Evolutionary conservation across 371 early-diverging fungal species (phyloP), one percentile per base, ranked within the genome.

Genomic region (Fennellomyces sp.): DNA sequence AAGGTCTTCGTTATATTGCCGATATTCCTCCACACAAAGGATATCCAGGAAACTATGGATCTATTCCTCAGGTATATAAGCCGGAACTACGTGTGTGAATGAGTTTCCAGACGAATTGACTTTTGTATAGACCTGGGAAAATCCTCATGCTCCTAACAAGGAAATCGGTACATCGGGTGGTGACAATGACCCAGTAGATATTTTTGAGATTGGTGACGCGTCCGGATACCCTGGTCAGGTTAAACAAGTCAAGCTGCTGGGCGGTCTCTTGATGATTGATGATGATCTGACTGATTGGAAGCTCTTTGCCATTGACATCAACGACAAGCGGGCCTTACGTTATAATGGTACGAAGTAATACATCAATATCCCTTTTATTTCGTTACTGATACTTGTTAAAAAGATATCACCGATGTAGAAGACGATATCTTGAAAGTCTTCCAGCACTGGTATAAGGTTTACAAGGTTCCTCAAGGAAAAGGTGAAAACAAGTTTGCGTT

Each of bases 21-120:
- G 99, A 99, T 85, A 90, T 97, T 73, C 99, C 98, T 88, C 99
- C 99, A 13, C 94, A 94, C 88, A 94, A 97, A 68, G 99, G 99
- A 36, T 99, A 99, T 84, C 93, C 95, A 70, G 99, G 99, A 97
- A 99, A 99, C 88, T 99, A 99, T 73, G 99, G 99, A 58, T 97
- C 98, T 31, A 82, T 99, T 60, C 99, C 99, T 33, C 93, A 92
- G 89, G 49, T 49, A 49, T 47, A n/a, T n/a, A n/a, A n/a, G n/a
- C n/a, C n/a, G n/a, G n/a, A n/a, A n/a, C n/a, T n/a, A n/a, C n/a
- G n/a, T n/a, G n/a, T n/a, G n/a, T n/a, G n/a, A n/a, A n/a, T n/a
- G n/a, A n/a, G n/a, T n/a, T n/a, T n/a, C n/a, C n/a, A n/a, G n/a
- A n/a, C n/a, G n/a, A n/a, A n/a, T n/a, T n/a, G n/a, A n/a, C n/a